A percentile compares a stretch with the other conserved stretches of the same genome.
phyloP scores from a whole-genome alignment of 345 rosid genomes.

The Aquilaria yunnanensis region DNA sequence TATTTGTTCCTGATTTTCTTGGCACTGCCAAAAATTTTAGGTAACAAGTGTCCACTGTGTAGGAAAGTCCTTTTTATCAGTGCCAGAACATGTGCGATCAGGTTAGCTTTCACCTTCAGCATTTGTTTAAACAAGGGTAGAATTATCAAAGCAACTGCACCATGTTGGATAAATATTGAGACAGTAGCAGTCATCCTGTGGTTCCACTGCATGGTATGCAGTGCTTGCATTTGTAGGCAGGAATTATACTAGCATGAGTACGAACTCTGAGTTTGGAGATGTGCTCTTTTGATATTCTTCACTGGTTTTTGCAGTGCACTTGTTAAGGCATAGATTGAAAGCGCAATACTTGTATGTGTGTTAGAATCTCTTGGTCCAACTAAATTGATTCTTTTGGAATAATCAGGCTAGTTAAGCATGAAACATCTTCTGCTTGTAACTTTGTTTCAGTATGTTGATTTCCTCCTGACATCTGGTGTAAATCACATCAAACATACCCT shows the following conservation, averaged over 20 bases:
- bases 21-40: constrained; percentile 28
- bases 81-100: constrained; percentile 79
- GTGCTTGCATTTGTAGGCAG: constrained; percentile 2
- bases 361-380: background rate
- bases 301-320: too few relatives aligned
- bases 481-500: too few relatives aligned
- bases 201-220: background rate
- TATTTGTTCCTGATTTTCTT: constrained; percentile 9
- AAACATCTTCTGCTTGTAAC: too few relatives aligned
- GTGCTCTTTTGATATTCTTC: background rate
- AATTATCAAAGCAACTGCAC: constrained; percentile 1
- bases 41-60: constrained; percentile 95
- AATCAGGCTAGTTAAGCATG: background rate
- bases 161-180: constrained; percentile 7
- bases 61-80: constrained; percentile 82
- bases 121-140: constrained; percentile 2
- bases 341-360: background rate
- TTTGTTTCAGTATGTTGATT: too few relatives aligned
- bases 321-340: too few relatives aligned
- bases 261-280: background rate
- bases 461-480: too few relatives aligned
- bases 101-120: constrained; percentile 32
- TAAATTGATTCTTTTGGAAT: constrained; percentile 2
- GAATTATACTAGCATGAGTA: background rate
- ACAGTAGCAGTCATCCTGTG: constrained; percentile 4